Evolutionary conservation across 1,284 basidiomycete species (phyloP), one percentile per base, ranked within the genome.

Genomic region (Ganoderma lingzhi): DNA sequence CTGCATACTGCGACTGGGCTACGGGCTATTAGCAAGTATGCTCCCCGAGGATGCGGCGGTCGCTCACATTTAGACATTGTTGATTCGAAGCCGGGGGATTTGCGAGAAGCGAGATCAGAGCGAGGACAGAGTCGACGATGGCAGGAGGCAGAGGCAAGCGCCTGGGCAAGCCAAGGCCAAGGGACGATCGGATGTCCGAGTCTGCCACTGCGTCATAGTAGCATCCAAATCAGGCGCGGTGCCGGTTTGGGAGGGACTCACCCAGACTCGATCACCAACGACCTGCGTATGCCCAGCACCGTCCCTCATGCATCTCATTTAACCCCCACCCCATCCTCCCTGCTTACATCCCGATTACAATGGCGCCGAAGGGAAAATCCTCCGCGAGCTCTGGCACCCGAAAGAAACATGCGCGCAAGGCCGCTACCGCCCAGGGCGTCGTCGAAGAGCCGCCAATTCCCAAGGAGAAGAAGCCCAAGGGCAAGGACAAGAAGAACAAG

Each of bases 381-480:
- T 96, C 93, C 12, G 93, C 92, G 19, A 85, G 87, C 1, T 90
- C 93, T 2, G 94, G 83, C 1, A 97, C 96, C 14, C 88, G 95
- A 66, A 97, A 96, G 85, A 97, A 94, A 77, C 91, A 95, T 78
- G 91, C 91, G 28, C 88, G 90, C 63, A 93, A 90, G 74, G 86
- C 87, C 0, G 78, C 77, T 14, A 82, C 82, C 15, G 74, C 73
- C 15, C 56, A 64, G 39, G 71, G 77, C 41, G 73, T 56, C 15
- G 59, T 60, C 12, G 76, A 79, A 59, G 83, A 80, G 61, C 74
- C 82, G 8, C 76, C 78, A 28, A 67, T 78, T 14, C 80, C 82
- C 12, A 82, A 81, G 74, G 88, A 87, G 74, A 84, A 84, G 73
- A 85, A 85, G 76, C 68, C 74, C 10, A 80, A 81, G 78, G 83